Base-by-base conservation (phyloP, 2,329 filamentous ascomycete genomes). In the Zymoseptoria brevis region DNA sequence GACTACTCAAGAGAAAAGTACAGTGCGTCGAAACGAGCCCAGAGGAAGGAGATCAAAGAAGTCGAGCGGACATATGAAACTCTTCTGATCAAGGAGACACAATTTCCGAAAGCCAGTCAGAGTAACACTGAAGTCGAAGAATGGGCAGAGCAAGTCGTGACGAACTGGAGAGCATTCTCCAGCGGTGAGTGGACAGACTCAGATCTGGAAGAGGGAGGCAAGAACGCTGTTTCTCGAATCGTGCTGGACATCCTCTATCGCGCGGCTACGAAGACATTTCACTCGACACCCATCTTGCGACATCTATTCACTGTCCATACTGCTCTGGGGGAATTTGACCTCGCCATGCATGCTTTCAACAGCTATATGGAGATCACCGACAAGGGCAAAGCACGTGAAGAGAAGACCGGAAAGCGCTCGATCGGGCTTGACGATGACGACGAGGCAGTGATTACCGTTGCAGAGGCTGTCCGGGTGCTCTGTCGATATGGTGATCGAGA, bases 261-360 rank as follows among this genome's bases (percentile, higher is more conserved):
- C 48, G 90, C 92, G 21, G 90, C 93, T 7, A 90, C 88, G 8
- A 96, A 94, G 74, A 96, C 92, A 0, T 99, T 94, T 70, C 94
- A 99, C 74, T 99, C 94, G 1, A 96, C 93, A 1, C 79, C 90
- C 8, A 89, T 97, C 62, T 77, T 99, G 29, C 83, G 93, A 59
- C 84, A 92, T 68, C 80, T 99, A 0, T 97, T 97, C 71, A 87
- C 85, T 9, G 87, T 96, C 1, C 94, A 99, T 72, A 80, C 93
- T 19, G 84, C 90, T 2, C 80, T 96, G 19, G 90, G 91, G 8
- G 93, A 99, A 67, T 97, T 96, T 65, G 90, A 96, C 58, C 78
- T 97, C 54, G 92, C 92, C 1, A 86, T 96, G 72, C 91, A 91
- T 70, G 89, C 94, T 0, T 89, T 96, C 63, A 88, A 96, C 72